Percentiles rank a stretch among this genome's conserved stretches.
Conservation (phyloP, 768 basidiomycete genomes). For the Gloeopeniophorella convolvens region DNA sequence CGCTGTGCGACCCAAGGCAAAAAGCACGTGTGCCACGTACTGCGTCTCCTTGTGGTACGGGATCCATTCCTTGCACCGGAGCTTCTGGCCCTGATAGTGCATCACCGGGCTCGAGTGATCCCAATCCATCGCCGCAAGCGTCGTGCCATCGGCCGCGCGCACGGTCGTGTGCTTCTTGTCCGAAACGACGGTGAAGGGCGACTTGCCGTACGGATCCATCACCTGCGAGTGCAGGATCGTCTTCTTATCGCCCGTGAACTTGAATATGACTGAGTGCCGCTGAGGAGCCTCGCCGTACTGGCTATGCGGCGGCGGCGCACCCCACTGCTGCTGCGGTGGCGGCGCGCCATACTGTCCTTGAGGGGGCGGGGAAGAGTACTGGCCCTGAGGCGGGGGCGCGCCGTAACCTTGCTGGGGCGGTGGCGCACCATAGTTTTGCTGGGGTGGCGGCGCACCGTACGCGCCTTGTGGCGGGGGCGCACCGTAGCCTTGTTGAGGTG, state of each 20-base stretch:
- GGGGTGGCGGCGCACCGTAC: background rate
- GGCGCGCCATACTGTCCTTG: background rate
- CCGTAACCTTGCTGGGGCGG: background rate
- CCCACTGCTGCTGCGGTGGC: background rate
- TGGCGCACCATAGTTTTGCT: background rate
- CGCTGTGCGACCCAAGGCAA: background rate
- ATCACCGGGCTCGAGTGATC: slow-evolving; percentile 7
- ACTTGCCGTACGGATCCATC: slow-evolving; percentile 4
- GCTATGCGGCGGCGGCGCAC: background rate
- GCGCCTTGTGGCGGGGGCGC: background rate
- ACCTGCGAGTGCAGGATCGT: slow-evolving; percentile 8
- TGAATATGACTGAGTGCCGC: slow-evolving; percentile 8
- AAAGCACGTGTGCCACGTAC: background rate
- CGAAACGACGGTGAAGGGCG: slow-evolving; percentile 8
- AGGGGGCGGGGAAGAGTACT: background rate
- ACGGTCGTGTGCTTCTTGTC: slow-evolving; percentile 10
- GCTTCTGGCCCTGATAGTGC: slow-evolving; percentile 6
- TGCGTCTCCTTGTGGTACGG: background rate
- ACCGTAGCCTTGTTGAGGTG: background rate
- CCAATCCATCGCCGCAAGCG: slow-evolving; percentile 13
- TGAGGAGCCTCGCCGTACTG: background rate
- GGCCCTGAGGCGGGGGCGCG: background rate
- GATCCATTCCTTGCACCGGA: slow-evolving; percentile 14
- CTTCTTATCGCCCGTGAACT: background rate
- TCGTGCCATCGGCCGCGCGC: background rate